phyloP scores from a whole-genome alignment of 768 basidiomycete species.

The Lactarius evosmus region DNA sequence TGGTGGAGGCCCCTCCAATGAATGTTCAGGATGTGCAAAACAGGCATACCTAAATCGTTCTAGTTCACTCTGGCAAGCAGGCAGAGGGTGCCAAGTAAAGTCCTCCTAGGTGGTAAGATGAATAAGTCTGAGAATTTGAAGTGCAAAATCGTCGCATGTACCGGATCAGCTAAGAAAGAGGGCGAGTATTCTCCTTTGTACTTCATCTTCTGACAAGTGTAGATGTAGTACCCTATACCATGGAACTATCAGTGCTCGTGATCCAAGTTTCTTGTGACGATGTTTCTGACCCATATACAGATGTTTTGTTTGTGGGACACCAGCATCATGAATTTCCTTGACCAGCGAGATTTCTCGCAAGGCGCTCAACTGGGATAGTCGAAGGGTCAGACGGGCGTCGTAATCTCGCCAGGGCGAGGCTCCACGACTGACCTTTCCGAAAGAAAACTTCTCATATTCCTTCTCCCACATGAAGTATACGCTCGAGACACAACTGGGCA shows the following conservation, averaged over 20 bases:
- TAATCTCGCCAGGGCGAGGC: background rate
- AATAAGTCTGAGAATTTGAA: background rate
- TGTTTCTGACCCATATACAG: slow-evolving; percentile 79
- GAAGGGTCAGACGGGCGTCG: background rate
- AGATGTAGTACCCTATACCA: slow-evolving; percentile 80
- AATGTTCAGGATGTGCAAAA: slow-evolving; percentile 64
- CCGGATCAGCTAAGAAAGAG: slow-evolving; percentile 85
- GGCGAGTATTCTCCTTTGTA: slow-evolving; percentile 95
- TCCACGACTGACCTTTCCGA: slow-evolving; percentile 64
- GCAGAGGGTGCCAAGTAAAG: slow-evolving; percentile 71
- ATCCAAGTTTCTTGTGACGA: background rate
- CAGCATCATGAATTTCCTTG: slow-evolving; percentile 69
- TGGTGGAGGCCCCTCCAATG: slow-evolving; percentile 32
- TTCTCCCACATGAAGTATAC: slow-evolving; percentile 91
- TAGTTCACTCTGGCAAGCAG: slow-evolving; percentile 55
- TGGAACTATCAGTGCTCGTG: background rate
- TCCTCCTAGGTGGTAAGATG: slow-evolving; percentile 53
- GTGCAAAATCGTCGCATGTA: slow-evolving; percentile 35
- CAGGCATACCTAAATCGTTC: slow-evolving; percentile 65
- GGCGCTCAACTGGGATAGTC: slow-evolving; percentile 65
- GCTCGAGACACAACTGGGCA: slow-evolving; percentile 80
- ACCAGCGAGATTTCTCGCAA: slow-evolving; percentile 76
- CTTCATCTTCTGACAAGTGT: slow-evolving; percentile 90
- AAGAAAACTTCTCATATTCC: slow-evolving; percentile 60
- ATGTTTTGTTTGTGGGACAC: slow-evolving; percentile 56